Evolutionary conservation across 2,329 filamentous ascomycete genomes (phyloP).

Genomic region (Stagonosporopsis cucurbitacearum): DNA sequence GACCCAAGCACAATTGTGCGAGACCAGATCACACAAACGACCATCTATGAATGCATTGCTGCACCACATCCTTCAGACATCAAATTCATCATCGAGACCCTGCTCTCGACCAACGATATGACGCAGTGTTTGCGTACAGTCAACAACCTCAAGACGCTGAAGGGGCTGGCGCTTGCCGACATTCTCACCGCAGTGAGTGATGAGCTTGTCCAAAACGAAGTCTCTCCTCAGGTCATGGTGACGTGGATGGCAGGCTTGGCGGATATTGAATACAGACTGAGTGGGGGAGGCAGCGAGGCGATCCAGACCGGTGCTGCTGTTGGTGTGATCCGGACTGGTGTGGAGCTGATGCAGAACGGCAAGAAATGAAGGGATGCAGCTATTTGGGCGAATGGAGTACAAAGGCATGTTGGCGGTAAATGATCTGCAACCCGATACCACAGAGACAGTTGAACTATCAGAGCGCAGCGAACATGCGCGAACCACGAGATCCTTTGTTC

Average conservation of each 20-base stretch:
- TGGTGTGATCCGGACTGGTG: conserved; percentile 84
- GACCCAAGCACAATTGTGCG: conserved; percentile 68
- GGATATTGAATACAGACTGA: conserved; percentile 89
- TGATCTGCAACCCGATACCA: conserved; percentile 12
- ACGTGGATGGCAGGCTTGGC: conserved; percentile 90
- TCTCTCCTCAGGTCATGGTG: conserved; percentile 84
- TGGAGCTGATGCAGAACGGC: conserved; percentile 65
- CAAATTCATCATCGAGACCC: conserved; percentile 78
- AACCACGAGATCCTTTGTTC: background rate
- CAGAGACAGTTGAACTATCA: conserved; percentile 1
- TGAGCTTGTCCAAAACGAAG: conserved; percentile 81
- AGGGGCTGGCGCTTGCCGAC: conserved; percentile 89
- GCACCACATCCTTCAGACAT: conserved; percentile 92
- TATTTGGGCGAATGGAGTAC: conserved; percentile 7
- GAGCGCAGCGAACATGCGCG: conserved; percentile 4
- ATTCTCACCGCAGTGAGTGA: conserved; percentile 88
- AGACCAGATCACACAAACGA: conserved; percentile 87
- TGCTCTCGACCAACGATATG: conserved; percentile 85
- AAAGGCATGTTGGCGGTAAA: background rate
- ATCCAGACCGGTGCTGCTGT: conserved; percentile 94
- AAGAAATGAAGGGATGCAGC: conserved; percentile 25
- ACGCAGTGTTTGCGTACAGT: conserved; percentile 88
- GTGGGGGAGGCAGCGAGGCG: conserved; percentile 83
- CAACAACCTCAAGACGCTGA: conserved; percentile 82
- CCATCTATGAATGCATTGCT: conserved; percentile 96